Evolutionary conservation across 225 moss, liverwort and hornwort genomes (phyloP), one percentile per base, ranked within the genome.

Genomic region (Pseudisothecium myosuroides): DNA sequence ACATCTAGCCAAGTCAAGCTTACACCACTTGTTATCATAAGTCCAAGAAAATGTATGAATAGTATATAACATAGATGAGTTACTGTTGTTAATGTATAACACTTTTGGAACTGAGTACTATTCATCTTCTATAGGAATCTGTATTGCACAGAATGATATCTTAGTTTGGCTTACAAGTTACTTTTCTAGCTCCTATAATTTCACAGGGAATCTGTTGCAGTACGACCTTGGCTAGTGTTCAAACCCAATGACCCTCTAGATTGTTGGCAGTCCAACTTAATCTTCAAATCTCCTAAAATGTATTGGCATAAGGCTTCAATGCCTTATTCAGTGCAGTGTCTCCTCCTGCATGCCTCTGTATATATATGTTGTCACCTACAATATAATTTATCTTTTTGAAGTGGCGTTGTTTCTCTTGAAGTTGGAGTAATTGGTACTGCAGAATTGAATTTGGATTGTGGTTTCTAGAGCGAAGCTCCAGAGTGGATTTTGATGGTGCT

Each of bases 401-500:
- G 83, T 84, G 22, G 11, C 74, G 47, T 49, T 39, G 41, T 83
- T 63, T 55, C 37, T 31, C 55, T 62, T 36, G 18, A 78, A 45
- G 54, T 71, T 77, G 37, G 56, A 79, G 28, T 17, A 55, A 24
- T 63, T 73, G 66, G 43, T 50, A 89, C 23, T 39, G 60, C 7
- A 69, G 17, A 82, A 62, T 68, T 31, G 69, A 60, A 81, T 52
- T 60, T 14, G 45, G 41, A 43, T 49, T 87, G 58, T 31, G 29
- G 52, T 52, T 56, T 88, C 58, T 86, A 78, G 24, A n/a, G 49
- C 21, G 54, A 41, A 61, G 78, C 36, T 82, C 82, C 56, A 69
- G 90, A 36, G 49, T 88, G 88, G 80, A 74, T 79, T 92, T 86
- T 88, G 59, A 82, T 79, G 84, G 83, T 90, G 79, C 79, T 79